A percentile compares a stretch with the other conserved stretches of the same genome.
phyloP scores from a whole-genome alignment of 2,329 filamentous ascomycete species.

The Botrytis porri region DNA sequence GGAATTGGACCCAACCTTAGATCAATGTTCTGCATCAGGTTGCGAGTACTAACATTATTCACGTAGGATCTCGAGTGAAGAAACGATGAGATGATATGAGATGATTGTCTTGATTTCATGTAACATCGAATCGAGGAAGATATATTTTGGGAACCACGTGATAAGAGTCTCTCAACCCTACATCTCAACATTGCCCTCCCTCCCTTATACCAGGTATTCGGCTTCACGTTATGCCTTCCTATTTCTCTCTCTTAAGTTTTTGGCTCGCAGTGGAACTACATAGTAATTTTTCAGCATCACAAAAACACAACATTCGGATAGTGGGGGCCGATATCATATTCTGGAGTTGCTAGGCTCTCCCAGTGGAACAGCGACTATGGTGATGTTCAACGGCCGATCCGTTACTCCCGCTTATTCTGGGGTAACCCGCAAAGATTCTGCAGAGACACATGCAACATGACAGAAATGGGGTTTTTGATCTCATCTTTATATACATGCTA shows the following conservation, averaged over 20 bases:
- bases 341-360: slow-evolving; percentile 6
- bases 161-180: background rate
- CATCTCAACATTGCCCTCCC: background rate
- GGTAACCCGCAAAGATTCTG: slow-evolving; percentile 11
- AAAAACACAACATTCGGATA: slow-evolving; percentile 6
- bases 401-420: slow-evolving; percentile 19
- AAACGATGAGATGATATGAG: background rate
- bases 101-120: background rate
- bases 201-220: background rate
- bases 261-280: background rate
- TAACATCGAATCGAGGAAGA: background rate
- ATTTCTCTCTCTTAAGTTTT: too few relatives aligned
- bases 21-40: background rate
- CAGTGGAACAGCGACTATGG: slow-evolving; percentile 16
- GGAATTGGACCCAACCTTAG: too few relatives aligned
- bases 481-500: slow-evolving; percentile 4
- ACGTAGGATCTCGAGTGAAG: background rate
- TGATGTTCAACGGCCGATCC: slow-evolving; percentile 7
- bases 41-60: background rate
- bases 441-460: slow-evolving; percentile 17
- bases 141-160: background rate
- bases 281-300: background rate
- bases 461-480: background rate
- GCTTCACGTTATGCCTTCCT: background rate
- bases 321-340: slow-evolving; percentile 11